These are phyloP conservation scores for Acer saccharum DNA, from an alignment of 345 rosid species.

Conservation along the genomic window DNA sequence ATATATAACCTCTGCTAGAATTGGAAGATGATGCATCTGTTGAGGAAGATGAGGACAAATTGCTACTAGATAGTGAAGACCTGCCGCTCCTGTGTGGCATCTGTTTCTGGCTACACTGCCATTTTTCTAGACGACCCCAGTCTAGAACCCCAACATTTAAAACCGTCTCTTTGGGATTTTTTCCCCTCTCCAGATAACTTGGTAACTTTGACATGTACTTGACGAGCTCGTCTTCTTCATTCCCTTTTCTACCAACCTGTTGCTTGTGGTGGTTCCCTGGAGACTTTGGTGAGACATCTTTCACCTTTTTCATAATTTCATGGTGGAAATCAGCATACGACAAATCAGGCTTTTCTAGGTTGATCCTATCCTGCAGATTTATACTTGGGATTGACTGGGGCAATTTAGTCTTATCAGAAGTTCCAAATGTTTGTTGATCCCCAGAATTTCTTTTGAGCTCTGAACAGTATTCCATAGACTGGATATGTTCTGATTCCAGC, in stretches of 20 bases:
- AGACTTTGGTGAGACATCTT: slow-evolving; percentile 38
- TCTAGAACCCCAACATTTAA: slow-evolving; percentile 91
- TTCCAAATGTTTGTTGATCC: slow-evolving; percentile 33
- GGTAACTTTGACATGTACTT: slow-evolving; percentile 91
- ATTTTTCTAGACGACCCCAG: slow-evolving; percentile 85
- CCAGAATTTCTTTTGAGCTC: slow-evolving; percentile 36
- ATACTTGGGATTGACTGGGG: slow-evolving; percentile 29
- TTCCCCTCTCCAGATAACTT: slow-evolving; percentile 69
- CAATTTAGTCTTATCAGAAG: slow-evolving; percentile 30
- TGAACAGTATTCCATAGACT: slow-evolving; percentile 46
- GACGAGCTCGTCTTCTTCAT: slow-evolving; percentile 71
- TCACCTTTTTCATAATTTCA: slow-evolving; percentile 44
- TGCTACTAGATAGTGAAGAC: slow-evolving; percentile 48
- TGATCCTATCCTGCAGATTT: slow-evolving; percentile 41
- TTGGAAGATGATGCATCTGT: slow-evolving; percentile 52
- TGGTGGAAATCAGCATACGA: slow-evolving; percentile 50
- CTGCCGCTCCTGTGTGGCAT: slow-evolving; percentile 37
- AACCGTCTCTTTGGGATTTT: slow-evolving; percentile 53
- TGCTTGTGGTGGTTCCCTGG: slow-evolving; percentile 33
- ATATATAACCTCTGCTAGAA: slow-evolving; percentile 49
- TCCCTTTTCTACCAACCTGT: slow-evolving; percentile 23
- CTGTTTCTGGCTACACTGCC: slow-evolving; percentile 66
- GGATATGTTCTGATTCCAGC: slow-evolving; percentile 9
- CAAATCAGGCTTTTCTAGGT: slow-evolving; percentile 41
- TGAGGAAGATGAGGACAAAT: slow-evolving; percentile 41